Percentiles rank a stretch among this genome's conserved stretches.
Conservation (phyloP, 805 yeast species). For the Priceomyces melissophilus region DNA sequence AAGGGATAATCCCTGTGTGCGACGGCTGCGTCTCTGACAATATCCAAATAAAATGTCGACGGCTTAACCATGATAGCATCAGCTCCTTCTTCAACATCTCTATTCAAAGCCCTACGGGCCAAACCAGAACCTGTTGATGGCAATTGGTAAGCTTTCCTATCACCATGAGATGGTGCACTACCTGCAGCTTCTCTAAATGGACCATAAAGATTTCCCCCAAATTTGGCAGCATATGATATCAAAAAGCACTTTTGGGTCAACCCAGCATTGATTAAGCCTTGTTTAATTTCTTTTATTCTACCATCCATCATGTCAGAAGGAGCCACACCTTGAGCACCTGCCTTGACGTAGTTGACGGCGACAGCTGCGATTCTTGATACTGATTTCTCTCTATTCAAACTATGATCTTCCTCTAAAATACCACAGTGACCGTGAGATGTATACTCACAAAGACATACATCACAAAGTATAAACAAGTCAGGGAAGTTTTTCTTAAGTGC, state of each 20-base stretch:
- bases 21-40: conserved; percentile 82
- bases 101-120: conserved; percentile 83
- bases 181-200: conserved; percentile 99
- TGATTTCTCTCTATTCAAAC: conserved; percentile 69
- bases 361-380: conserved; percentile 88
- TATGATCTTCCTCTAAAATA: conserved; percentile 79
- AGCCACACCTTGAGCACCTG: conserved; percentile 94
- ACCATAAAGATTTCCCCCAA: conserved; percentile 86
- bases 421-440: conserved; percentile 99
- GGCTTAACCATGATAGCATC: conserved; percentile 97
- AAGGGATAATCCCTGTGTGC: conserved; percentile 82
- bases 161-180: conserved; percentile 84
- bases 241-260: conserved; percentile 86
- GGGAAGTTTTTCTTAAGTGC: conserved; percentile 68
- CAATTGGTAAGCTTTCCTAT: conserved; percentile 87
- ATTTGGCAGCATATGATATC: conserved; percentile 93
- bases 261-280: conserved; percentile 73
- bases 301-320: conserved; percentile 99
- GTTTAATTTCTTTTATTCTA: conserved; percentile 81
- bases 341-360: conserved; percentile 90
- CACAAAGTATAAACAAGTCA: conserved; percentile 81
- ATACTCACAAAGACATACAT: conserved; percentile 95
- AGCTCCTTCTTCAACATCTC: conserved; percentile 91
- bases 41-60: conserved; percentile 89
- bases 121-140: conserved; percentile 92